Conservation (phyloP, 352 stramenopile species). For the Phytophthora tubulina region DNA sequence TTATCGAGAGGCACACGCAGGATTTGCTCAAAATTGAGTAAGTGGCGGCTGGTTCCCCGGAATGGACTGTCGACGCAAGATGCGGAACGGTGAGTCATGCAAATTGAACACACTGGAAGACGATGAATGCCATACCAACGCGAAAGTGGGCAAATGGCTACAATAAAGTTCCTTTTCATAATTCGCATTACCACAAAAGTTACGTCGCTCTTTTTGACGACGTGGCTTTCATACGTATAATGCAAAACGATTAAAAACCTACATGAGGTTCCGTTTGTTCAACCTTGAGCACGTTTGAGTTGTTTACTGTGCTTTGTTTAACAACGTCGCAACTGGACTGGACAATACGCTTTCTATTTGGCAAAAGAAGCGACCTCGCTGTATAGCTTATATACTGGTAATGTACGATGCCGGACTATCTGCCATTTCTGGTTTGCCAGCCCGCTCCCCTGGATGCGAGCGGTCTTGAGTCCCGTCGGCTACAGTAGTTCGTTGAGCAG, state of each 20-base stretch:
- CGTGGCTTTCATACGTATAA: no score
- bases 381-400: neutral
- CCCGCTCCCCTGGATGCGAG: no score
- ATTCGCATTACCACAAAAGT: no score
- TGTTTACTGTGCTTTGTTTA: neutral
- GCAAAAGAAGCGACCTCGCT: neutral
- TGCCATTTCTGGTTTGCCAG: slow-evolving; percentile 2
- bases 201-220: no score
- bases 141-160: slow-evolving; percentile 16
- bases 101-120: neutral
- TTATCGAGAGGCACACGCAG: slow-evolving; percentile 8
- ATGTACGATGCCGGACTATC: neutral
- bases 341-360: neutral
- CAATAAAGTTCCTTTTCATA: neutral
- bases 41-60: slow-evolving; percentile 15
- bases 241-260: no score
- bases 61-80: slow-evolving; percentile 9
- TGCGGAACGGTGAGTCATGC: slow-evolving; percentile 27
- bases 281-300: neutral
- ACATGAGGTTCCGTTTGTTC: no score
- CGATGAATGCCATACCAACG: slow-evolving; percentile 25
- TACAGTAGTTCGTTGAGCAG: no score
- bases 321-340: neutral
- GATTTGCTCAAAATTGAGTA: slow-evolving; percentile 38
- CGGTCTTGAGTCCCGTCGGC: no score